A percentile compares a stretch with the other conserved stretches of the same genome.
Evolutionary conservation across 2,329 filamentous ascomycete genomes (phyloP).

Genomic region (Aspergillus ruber): DNA sequence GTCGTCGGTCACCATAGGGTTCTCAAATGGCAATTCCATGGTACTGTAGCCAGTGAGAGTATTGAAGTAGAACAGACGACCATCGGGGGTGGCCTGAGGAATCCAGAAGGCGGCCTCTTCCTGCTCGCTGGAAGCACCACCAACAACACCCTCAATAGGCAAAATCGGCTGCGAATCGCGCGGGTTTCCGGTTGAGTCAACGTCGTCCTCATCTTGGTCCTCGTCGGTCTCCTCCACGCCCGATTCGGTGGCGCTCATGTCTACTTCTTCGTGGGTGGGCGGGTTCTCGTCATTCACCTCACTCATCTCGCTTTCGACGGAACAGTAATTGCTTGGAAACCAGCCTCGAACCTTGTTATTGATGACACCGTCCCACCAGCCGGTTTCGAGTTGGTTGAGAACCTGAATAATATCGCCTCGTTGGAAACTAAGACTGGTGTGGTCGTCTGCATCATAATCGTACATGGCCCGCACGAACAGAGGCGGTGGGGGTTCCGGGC

Average conservation of each 20-base stretch:
- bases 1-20: constrained; percentile 72
- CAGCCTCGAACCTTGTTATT: constrained; percentile 84
- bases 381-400: constrained; percentile 94
- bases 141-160: constrained; percentile 61
- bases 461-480: constrained; percentile 93
- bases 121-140: constrained; percentile 50
- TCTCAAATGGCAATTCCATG: constrained; percentile 90
- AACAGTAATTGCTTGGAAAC: constrained; percentile 99
- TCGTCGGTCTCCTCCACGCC: constrained; percentile 54
- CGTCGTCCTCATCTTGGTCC: constrained; percentile 60
- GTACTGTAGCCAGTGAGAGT: constrained; percentile 92
- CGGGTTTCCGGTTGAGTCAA: constrained; percentile 61
- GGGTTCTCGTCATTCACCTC: constrained; percentile 60
- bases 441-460: constrained; percentile 96
- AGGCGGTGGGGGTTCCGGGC: constrained; percentile 42
- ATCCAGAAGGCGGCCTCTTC: constrained; percentile 97
- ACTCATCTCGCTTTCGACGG: constrained; percentile 70
- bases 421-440: constrained; percentile 92
- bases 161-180: constrained; percentile 56
- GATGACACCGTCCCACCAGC: constrained; percentile 99
- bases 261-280: constrained; percentile 49
- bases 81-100: constrained; percentile 89
- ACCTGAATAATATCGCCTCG: constrained; percentile 98
- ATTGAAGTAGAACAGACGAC: constrained; percentile 94
- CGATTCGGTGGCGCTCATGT: constrained; percentile 42